These are phyloP conservation scores for Chaetothyriales sp. DNA, from an alignment of 2,329 filamentous ascomycete species.

Conservation along the genomic window DNA sequence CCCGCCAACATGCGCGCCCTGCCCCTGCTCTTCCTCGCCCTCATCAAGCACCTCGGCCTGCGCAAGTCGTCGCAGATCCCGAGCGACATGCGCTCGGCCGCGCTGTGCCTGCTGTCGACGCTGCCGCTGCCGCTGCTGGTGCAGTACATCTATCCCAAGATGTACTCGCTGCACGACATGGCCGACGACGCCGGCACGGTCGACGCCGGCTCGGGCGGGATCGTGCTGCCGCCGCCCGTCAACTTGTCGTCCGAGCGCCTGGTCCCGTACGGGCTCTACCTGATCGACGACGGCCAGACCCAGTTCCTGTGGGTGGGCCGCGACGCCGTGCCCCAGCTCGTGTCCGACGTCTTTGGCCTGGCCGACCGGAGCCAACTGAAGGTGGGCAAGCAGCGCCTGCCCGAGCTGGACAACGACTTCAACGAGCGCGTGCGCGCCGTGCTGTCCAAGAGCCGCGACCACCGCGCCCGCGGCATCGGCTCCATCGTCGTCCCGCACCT, in stretches of 20 bases:
- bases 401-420: conserved; percentile 87
- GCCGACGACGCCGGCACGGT: conserved; percentile 80
- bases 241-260: conserved; percentile 83
- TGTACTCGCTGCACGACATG: conserved; percentile 84
- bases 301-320: conserved; percentile 96
- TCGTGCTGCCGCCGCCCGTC: conserved; percentile 66
- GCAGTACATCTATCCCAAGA: conserved; percentile 42
- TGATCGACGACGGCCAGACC: conserved; percentile 93
- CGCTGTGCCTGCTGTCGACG: conserved; percentile 86
- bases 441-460: conserved; percentile 80
- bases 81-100: conserved; percentile 82
- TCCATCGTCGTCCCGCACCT: conserved; percentile 87
- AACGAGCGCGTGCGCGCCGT: conserved; percentile 87
- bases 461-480: conserved; percentile 73
- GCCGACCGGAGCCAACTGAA: conserved; percentile 71
- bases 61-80: conserved; percentile 89
- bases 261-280: conserved; percentile 79
- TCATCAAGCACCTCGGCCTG: conserved; percentile 93
- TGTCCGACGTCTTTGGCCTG: conserved; percentile 81
- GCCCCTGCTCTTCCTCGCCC: conserved; percentile 74
- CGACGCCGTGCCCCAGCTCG: conserved; percentile 78
- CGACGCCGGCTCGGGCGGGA: conserved; percentile 74
- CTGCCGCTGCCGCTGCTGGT: conserved; percentile 13
- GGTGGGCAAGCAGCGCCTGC: conserved; percentile 78
- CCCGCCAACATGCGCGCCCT: conserved; percentile 81